Evolutionary conservation across 2,329 filamentous ascomycete species (phyloP).

Genomic region (Ustulina deusta): DNA sequence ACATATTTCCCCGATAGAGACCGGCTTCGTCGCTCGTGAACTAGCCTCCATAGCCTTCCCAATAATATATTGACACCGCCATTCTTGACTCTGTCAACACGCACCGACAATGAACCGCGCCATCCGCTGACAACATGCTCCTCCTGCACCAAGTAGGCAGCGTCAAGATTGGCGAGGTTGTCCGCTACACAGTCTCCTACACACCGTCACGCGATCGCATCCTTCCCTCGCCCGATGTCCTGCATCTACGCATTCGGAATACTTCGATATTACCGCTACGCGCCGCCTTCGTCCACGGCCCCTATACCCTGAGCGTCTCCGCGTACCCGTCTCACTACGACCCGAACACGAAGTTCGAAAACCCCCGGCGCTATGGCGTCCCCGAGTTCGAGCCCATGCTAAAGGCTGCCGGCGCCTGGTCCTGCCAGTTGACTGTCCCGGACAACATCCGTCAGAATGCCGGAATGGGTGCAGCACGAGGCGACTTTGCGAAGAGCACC

Average conservation of each 20-base stretch:
- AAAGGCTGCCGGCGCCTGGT: conserved; percentile 92
- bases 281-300: conserved; percentile 95
- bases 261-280: conserved; percentile 89
- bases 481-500: conserved; percentile 60
- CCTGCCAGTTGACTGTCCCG: conserved; percentile 82
- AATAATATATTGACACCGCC: background rate
- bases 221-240: conserved; percentile 81
- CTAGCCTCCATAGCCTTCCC: background rate
- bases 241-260: conserved; percentile 91
- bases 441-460: conserved; percentile 78
- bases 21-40: background rate
- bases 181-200: conserved; percentile 93
- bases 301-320: conserved; percentile 89
- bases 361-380: conserved; percentile 76
- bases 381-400: conserved; percentile 97
- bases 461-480: conserved; percentile 58
- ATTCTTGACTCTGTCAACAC: background rate
- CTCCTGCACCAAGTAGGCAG: conserved; percentile 90
- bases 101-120: conserved; percentile 31
- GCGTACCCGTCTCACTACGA: conserved; percentile 87
- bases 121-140: conserved; percentile 71
- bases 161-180: conserved; percentile 93
- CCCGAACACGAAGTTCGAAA: conserved; percentile 81
- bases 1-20: background rate
- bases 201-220: conserved; percentile 90